Evolutionary conservation across 2,329 filamentous ascomycete genomes (phyloP).

Genomic region (Aspergillus sp.): DNA sequence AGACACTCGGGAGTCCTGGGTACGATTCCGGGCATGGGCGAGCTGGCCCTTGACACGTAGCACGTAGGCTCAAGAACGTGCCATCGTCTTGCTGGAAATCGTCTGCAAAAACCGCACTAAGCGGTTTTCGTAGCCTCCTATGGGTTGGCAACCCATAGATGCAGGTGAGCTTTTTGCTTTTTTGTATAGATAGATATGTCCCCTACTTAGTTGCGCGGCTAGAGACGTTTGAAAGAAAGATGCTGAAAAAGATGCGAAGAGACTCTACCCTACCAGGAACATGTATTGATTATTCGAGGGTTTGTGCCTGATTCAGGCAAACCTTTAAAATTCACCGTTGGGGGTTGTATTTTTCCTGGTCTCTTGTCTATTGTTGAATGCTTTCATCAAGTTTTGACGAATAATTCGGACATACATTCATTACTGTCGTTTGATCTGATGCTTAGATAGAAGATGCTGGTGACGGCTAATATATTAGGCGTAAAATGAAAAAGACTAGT

Average conservation of each 20-base stretch:
- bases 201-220: background rate
- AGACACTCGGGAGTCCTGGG: background rate
- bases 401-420: no score
- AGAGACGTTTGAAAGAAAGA: background rate
- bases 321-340: no score
- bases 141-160: background rate
- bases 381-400: no score
- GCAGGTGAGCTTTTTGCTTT: background rate
- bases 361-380: no score
- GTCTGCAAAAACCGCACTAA: background rate
- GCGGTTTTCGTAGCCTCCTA: background rate
- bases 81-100: background rate
- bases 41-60: background rate
- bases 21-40: background rate
- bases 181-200: background rate
- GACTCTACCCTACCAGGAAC: no score
- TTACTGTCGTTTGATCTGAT: no score
- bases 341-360: no score
- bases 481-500: no score
- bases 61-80: background rate
- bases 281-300: no score
- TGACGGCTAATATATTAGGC: no score
- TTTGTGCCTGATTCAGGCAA: background rate
- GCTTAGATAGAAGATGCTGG: no score
- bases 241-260: background rate